Evolutionary conservation across 169 alveolate genomes (phyloP).

Genomic region (Plasmodium gallinaceum): DNA sequence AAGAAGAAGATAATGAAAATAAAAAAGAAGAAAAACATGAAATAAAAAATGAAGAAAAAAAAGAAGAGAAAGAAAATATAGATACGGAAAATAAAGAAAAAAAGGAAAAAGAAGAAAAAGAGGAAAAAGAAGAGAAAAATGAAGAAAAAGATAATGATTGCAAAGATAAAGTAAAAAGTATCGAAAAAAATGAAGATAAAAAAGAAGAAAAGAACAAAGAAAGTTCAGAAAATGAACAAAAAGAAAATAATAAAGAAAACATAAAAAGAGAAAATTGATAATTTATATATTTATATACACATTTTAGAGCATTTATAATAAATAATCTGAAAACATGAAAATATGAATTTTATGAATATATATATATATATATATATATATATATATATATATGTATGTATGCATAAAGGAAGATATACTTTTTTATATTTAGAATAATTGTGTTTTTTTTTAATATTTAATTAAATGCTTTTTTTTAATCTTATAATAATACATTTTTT

Average conservation of each 20-base stretch:
- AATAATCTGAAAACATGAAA: too few relatives aligned
- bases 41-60: conserved; percentile 78
- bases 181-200: neutral
- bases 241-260: neutral
- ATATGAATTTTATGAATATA: neutral
- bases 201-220: neutral
- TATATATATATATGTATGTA: conserved; percentile 13
- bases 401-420: neutral
- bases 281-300: neutral
- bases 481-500: too few relatives aligned
- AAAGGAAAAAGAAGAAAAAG: conserved; percentile 42
- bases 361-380: conserved; percentile 6
- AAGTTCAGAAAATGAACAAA: neutral
- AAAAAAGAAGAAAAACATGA: conserved; percentile 78
- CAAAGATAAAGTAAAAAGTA: conserved; percentile 4
- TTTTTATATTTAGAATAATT: too few relatives aligned
- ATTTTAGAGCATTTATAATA: neutral
- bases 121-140: conserved; percentile 40
- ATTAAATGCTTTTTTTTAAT: too few relatives aligned
- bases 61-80: conserved; percentile 39
- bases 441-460: too few relatives aligned
- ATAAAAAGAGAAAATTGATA: conserved; percentile 6
- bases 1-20: conserved; percentile 38
- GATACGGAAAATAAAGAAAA: conserved; percentile 33
- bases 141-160: conserved; percentile 32